A percentile compares a stretch with the other conserved stretches of the same genome.
Evolutionary conservation across 1,284 basidiomycete genomes (phyloP).

Genomic region (Leucoagaricus sp.): DNA sequence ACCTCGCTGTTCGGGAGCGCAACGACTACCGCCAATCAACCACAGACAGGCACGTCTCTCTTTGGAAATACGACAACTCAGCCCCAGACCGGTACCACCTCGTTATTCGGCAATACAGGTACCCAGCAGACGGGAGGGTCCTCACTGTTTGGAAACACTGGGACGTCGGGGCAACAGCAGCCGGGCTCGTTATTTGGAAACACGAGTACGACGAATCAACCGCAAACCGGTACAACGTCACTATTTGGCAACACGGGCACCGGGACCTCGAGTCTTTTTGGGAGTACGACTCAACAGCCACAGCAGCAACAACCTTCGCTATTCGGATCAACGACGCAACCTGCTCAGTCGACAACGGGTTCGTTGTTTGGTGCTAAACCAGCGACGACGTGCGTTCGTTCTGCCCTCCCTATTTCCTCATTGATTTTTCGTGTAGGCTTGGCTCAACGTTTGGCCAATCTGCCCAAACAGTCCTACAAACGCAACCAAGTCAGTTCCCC

Average conservation of each 20-base stretch:
- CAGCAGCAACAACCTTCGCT: slow-evolving; percentile 21
- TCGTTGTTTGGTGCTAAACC: slow-evolving; percentile 3
- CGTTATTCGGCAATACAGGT: slow-evolving; percentile 2
- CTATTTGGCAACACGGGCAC: slow-evolving; percentile 9
- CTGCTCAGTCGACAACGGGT: slow-evolving; percentile 27
- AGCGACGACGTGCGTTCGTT: slow-evolving; percentile 2
- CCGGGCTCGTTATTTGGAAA: slow-evolving; percentile 14
- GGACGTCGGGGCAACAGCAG: slow-evolving; percentile 1
- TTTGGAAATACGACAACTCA: slow-evolving; percentile 18
- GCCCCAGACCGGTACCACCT: not conserved
- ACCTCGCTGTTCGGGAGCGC: slow-evolving; percentile 22
- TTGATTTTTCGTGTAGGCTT: not conserved
- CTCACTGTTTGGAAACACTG: slow-evolving; percentile 2
- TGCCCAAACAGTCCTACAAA: not conserved
- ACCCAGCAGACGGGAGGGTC: slow-evolving; percentile 7
- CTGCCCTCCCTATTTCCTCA: not conserved
- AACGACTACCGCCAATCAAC: not conserved
- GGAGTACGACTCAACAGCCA: slow-evolving; percentile 15
- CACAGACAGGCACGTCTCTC: slow-evolving; percentile 7
- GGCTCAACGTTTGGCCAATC: slow-evolving; percentile 1
- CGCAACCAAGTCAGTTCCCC: slow-evolving; percentile 38
- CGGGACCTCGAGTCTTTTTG: slow-evolving; percentile 9
- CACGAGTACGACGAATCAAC: not conserved
- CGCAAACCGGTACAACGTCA: slow-evolving; percentile 12
- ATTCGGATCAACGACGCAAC: slow-evolving; percentile 27